Conservation (phyloP, 768 basidiomycete species). For the Hericium erinaceus region DNA sequence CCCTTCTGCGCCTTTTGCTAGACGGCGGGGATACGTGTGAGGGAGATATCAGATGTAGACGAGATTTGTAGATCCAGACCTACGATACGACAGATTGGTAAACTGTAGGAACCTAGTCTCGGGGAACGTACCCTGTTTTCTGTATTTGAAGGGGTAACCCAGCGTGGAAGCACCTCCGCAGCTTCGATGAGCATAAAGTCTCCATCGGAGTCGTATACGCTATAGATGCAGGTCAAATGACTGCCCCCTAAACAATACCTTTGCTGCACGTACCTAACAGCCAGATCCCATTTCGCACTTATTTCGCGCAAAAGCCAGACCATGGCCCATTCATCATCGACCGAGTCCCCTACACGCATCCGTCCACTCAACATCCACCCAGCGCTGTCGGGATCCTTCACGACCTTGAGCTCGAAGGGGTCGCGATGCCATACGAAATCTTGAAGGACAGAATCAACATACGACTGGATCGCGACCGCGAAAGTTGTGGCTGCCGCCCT, state of each 20-base stretch:
- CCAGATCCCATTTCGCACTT: conserved; percentile 69
- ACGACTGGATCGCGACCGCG: conserved; percentile 55
- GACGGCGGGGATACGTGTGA: conserved; percentile 58
- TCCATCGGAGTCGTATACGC: conserved; percentile 84
- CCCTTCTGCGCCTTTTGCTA: conserved; percentile 42
- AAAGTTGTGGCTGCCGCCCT: conserved; percentile 53
- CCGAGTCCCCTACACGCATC: conserved; percentile 88
- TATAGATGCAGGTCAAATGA: conserved; percentile 17
- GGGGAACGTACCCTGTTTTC: conserved; percentile 76
- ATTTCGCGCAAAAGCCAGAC: conserved; percentile 85
- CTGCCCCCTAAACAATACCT: background rate
- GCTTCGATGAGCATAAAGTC: conserved; percentile 96
- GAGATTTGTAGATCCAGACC: conserved; percentile 86
- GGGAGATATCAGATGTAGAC: conserved; percentile 82
- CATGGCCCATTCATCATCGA: conserved; percentile 97
- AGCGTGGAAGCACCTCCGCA: conserved; percentile 77
- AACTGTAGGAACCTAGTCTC: conserved; percentile 11
- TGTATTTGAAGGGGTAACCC: conserved; percentile 88
- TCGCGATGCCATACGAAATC: conserved; percentile 80
- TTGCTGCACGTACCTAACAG: conserved; percentile 52
- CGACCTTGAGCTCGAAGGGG: conserved; percentile 68
- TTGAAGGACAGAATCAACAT: conserved; percentile 45
- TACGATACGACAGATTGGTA: conserved; percentile 24
- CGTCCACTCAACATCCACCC: conserved; percentile 67
- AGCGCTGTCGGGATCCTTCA: conserved; percentile 32